phyloP scores from a whole-genome alignment of 768 basidiomycete genomes.

The Amanita jacksonii region DNA sequence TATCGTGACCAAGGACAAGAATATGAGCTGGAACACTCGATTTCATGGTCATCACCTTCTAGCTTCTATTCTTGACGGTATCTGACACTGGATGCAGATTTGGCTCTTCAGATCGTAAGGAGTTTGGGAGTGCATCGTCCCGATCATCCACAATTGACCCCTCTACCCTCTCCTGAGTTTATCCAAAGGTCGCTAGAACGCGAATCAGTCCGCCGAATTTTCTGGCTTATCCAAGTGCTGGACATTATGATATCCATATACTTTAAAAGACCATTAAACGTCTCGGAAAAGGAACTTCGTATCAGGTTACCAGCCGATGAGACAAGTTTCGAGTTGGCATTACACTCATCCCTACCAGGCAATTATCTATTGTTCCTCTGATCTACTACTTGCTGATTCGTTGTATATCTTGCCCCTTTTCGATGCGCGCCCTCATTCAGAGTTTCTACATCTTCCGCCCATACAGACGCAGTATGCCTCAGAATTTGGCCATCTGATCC shows the following conservation, averaged over 20 bases:
- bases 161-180: conserved; percentile 48
- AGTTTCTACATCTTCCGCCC: conserved; percentile 59
- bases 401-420: not conserved
- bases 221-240: conserved; percentile 68
- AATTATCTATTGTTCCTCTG: conserved; percentile 14
- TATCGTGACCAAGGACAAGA: conserved; percentile 34
- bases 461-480: conserved; percentile 54
- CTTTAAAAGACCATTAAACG: conserved; percentile 34
- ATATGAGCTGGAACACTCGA: conserved; percentile 28
- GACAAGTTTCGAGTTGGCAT: conserved; percentile 68
- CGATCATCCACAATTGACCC: conserved; percentile 50
- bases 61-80: conserved; percentile 11
- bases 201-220: conserved; percentile 72
- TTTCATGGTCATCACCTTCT: conserved; percentile 36
- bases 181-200: conserved; percentile 57
- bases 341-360: conserved; percentile 47
- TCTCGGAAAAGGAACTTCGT: conserved; percentile 37
- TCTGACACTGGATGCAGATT: conserved; percentile 29
- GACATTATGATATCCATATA: conserved; percentile 39
- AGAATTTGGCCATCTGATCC: conserved; percentile 71
- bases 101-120: conserved; percentile 59
- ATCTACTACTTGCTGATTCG: conserved; percentile 5
- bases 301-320: conserved; percentile 75
- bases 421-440: conserved; percentile 26
- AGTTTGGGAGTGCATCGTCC: conserved; percentile 55